Base-by-base conservation (phyloP, 148 eudicot species). In the Tetragonia tetragonoides region DNA sequence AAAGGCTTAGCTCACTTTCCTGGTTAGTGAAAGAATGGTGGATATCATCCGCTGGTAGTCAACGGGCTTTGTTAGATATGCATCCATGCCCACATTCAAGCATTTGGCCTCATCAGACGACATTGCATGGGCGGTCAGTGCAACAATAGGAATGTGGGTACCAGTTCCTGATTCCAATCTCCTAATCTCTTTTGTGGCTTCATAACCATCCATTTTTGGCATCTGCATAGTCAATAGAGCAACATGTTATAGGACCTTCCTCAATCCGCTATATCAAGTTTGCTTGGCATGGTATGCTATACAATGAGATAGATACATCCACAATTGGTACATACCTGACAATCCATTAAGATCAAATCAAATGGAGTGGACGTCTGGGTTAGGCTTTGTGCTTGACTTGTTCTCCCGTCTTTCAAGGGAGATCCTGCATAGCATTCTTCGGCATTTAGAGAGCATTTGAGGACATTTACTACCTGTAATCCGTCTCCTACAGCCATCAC, bases 201-300 rank as follows among this genome's bases (percentile, higher is more conserved):
- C 97, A 75, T 95, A 95, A 3, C 99, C 99, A 79, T 95, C 99
- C 99, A 95, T 95, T 86, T 90, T 90, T 21, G 99, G 99, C 99
- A 95, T 95, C 99, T 95, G 90, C n/a, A 80, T 64, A 51, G 24
- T 41, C 75, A 70, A 0, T 63, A 53, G 1, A 7, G 76, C 49
- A 56, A 28, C 39, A 4, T 57, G 17, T 57, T 20, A 57, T 7
- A 44, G 47, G 9, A 44, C 47, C 9, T 44, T 5, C 9, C 47
- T 9, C 47, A 5, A 9, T 44, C 9, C 47, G 9, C 9, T 44
- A 44, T 44, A 44, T 44, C 47, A 44, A 28, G 9, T 5, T 44
- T 44, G 47, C 47, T 44, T 44, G 9, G 47, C 9, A 44, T 44
- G 47, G 0, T 44, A 5, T 44, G 47, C 7, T 42, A 42, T 3